Conservation (phyloP, 768 basidiomycete genomes). For the Phylloporus rhodoxanthus region DNA sequence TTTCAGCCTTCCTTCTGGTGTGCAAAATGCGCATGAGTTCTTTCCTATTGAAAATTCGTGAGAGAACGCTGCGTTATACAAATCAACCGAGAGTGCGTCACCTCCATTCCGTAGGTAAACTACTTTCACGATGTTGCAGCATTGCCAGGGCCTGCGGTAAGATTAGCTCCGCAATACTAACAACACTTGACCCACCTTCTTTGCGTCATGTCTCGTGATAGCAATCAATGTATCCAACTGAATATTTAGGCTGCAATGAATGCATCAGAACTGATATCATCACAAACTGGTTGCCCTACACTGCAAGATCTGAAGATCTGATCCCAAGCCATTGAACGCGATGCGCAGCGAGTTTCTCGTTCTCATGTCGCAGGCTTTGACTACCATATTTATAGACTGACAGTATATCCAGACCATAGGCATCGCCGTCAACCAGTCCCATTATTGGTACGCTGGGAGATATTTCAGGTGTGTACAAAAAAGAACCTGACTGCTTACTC, state of each 20-base stretch:
- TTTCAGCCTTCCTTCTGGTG: constrained; percentile 85
- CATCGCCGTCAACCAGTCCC: constrained; percentile 84
- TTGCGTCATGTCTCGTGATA: constrained; percentile 64
- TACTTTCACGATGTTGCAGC: constrained; percentile 38
- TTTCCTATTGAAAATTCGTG: constrained; percentile 42
- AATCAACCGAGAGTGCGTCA: constrained; percentile 25
- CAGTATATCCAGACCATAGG: constrained; percentile 88
- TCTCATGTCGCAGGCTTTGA: constrained; percentile 62
- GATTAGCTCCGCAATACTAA: not conserved
- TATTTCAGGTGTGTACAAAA: not conserved
- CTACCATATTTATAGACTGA: constrained; percentile 86
- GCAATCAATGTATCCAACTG: constrained; percentile 58
- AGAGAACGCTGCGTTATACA: not conserved
- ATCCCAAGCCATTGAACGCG: constrained; percentile 81
- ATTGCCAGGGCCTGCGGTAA: constrained; percentile 57
- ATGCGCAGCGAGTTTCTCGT: constrained; percentile 55
- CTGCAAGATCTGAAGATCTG: constrained; percentile 56
- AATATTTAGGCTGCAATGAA: constrained; percentile 48
- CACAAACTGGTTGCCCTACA: constrained; percentile 36
- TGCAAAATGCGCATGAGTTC: constrained; percentile 80
- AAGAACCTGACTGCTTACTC: constrained; percentile 37
- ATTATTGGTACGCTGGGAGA: constrained; percentile 63
- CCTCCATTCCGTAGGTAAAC: constrained; percentile 66
- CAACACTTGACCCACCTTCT: constrained; percentile 47
- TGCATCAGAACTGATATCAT: not conserved